These are phyloP conservation scores for Hysterium pulicare DNA, from an alignment of 2,329 filamentous ascomycete genomes.

Conservation along the genomic window DNA sequence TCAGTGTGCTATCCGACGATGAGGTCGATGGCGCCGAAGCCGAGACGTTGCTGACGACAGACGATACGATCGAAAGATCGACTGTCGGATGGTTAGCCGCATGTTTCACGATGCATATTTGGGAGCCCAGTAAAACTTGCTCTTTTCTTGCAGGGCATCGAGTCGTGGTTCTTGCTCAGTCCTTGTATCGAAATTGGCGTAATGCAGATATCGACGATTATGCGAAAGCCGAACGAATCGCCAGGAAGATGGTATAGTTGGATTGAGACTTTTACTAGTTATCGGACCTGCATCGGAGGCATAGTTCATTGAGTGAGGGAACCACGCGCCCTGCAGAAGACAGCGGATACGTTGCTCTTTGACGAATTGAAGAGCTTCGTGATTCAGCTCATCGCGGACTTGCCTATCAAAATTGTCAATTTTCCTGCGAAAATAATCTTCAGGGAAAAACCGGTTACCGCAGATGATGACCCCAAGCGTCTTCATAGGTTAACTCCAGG, in stretches of 20 bases:
- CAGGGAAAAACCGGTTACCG: conserved; percentile 38
- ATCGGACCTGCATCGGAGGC: conserved; percentile 46
- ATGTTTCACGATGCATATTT: too few species aligned
- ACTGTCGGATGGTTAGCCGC: conserved; percentile 48
- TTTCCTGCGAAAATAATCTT: background rate
- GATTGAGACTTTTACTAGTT: conserved; percentile 41
- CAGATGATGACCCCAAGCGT: conserved; percentile 89
- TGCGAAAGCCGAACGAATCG: conserved; percentile 86
- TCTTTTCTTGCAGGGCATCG: conserved; percentile 71
- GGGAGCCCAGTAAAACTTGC: too few species aligned
- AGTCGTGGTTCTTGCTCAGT: conserved; percentile 64
- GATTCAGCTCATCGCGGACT: conserved; percentile 85
- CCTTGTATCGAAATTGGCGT: conserved; percentile 74
- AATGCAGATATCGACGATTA: conserved; percentile 86
- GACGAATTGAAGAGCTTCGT: conserved; percentile 91
- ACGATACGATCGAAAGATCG: conserved; percentile 82
- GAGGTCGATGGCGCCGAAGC: conserved; percentile 53
- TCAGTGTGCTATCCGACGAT: conserved; percentile 48
- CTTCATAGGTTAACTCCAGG: conserved; percentile 85
- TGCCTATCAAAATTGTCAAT: conserved; percentile 48
- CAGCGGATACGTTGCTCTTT: conserved; percentile 95
- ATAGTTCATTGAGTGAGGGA: conserved; percentile 56
- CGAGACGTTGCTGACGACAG: conserved; percentile 89
- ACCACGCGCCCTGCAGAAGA: conserved; percentile 87
- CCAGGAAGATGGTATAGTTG: conserved; percentile 58